A percentile compares a stretch with the other conserved stretches of the same genome.
Evolutionary conservation across 441 rosid species (phyloP).

Genomic region (Syzygium malaccense): DNA sequence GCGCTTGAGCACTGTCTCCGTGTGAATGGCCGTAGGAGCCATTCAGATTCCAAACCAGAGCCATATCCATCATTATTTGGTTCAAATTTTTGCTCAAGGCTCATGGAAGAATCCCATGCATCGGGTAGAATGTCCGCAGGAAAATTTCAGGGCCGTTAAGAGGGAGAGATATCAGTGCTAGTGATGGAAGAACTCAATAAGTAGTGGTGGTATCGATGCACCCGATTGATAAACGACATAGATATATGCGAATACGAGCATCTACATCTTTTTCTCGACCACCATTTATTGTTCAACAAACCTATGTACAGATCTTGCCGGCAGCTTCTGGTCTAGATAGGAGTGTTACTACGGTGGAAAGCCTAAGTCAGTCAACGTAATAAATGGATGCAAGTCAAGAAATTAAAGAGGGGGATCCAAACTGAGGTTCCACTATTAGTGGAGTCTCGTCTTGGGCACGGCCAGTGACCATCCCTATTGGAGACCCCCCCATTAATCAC

Average conservation of each 20-base stretch:
- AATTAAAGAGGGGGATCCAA: no score
- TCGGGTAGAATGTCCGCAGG: neutral
- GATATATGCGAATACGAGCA: constrained; percentile 1
- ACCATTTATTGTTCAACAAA: constrained; percentile 26
- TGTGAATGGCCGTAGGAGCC: neutral
- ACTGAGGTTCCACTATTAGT: no score
- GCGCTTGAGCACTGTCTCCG: neutral
- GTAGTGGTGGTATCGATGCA: neutral
- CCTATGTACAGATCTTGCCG: constrained; percentile 29
- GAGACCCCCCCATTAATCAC: neutral
- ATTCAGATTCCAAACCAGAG: neutral
- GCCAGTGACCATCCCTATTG: neutral
- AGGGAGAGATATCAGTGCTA: neutral
- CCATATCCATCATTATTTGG: neutral
- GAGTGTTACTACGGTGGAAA: constrained; percentile 8
- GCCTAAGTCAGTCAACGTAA: no score
- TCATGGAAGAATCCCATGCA: neutral
- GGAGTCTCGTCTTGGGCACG: no score
- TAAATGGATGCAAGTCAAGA: no score
- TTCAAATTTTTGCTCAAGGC: neutral
- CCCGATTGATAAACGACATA: neutral
- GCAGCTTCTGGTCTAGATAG: neutral
- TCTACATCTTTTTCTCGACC: constrained; percentile 14
- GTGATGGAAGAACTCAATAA: neutral
- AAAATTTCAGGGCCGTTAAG: neutral